These are phyloP conservation scores for Abelmoschus esculentus DNA, from an alignment of 345 rosid species.

Conservation along the genomic window DNA sequence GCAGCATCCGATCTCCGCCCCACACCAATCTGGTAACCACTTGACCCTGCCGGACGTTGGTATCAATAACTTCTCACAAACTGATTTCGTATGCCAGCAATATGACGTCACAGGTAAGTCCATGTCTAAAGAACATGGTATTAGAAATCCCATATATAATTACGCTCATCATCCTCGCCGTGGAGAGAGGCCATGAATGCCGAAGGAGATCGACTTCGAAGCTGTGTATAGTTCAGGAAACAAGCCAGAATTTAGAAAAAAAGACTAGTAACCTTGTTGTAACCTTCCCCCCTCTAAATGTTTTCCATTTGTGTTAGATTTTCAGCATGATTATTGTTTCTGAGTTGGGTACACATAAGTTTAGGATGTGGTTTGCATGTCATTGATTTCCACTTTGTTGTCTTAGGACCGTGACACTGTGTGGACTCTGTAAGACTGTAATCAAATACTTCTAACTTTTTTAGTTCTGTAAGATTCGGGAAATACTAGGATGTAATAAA, in stretches of 20 bases:
- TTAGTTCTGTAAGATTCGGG: no score
- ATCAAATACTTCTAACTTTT: neutral
- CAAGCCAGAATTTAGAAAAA: slow-evolving; percentile 7
- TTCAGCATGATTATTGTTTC: neutral
- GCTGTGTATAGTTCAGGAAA: slow-evolving; percentile 26
- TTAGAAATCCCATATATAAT: slow-evolving; percentile 16
- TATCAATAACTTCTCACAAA: slow-evolving; percentile 31
- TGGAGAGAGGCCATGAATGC: slow-evolving; percentile 21
- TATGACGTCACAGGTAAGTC: slow-evolving; percentile 25
- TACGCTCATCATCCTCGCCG: slow-evolving; percentile 10
- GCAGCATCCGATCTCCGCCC: slow-evolving; percentile 31
- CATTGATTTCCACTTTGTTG: neutral
- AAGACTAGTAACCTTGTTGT: slow-evolving; percentile 6
- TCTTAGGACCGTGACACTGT: neutral
- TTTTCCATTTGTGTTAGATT: slow-evolving; percentile 1
- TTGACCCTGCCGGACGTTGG: slow-evolving; percentile 23
- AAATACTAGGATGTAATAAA: no score
- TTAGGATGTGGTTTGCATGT: neutral
- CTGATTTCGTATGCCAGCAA: slow-evolving; percentile 33
- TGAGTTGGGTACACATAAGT: neutral
- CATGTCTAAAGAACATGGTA: slow-evolving; percentile 7
- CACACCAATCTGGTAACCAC: slow-evolving; percentile 28
- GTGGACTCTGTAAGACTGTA: neutral
- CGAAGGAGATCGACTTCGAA: slow-evolving; percentile 11
- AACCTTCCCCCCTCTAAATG: neutral